These are phyloP conservation scores for Colletotrichum sp. DNA, from an alignment of 2,329 filamentous ascomycete genomes.

Conservation along the genomic window DNA sequence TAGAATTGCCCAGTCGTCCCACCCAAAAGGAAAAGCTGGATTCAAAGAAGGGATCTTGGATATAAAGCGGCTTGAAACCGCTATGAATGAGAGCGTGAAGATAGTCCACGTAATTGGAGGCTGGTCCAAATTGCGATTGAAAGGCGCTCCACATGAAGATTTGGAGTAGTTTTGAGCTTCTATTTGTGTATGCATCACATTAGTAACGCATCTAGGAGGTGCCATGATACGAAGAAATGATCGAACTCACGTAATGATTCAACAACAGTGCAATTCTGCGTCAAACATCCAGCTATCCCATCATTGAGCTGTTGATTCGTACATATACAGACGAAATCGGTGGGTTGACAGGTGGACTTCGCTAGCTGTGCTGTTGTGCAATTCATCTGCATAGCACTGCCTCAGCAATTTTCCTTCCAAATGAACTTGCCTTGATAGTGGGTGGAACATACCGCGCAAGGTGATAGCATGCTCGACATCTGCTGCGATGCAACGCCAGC, in stretches of 20 bases:
- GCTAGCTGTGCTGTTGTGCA: neutral
- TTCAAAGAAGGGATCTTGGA: neutral
- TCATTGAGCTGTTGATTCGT: neutral
- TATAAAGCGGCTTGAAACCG: neutral
- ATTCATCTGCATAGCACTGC: neutral
- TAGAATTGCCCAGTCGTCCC: neutral
- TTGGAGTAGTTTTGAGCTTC: conserved; percentile 5
- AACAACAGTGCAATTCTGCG: neutral
- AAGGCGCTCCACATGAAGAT: neutral
- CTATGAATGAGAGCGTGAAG: neutral
- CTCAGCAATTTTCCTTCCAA: neutral
- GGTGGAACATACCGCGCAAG: neutral
- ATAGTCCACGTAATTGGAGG: neutral
- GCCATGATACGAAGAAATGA: neutral
- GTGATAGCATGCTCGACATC: neutral
- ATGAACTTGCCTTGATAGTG: fast-evolving
- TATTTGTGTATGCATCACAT: neutral
- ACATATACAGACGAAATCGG: conserved; percentile 5
- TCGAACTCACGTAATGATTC: neutral
- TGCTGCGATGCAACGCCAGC: neutral
- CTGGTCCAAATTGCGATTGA: neutral
- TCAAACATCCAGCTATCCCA: neutral
- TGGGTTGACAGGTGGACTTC: neutral
- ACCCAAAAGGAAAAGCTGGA: neutral
- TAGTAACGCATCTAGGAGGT: neutral